Evolutionary conservation across 2,329 filamentous ascomycete species (phyloP), one percentile per base, ranked within the genome.

Genomic region (Albifimbria verrucaria): DNA sequence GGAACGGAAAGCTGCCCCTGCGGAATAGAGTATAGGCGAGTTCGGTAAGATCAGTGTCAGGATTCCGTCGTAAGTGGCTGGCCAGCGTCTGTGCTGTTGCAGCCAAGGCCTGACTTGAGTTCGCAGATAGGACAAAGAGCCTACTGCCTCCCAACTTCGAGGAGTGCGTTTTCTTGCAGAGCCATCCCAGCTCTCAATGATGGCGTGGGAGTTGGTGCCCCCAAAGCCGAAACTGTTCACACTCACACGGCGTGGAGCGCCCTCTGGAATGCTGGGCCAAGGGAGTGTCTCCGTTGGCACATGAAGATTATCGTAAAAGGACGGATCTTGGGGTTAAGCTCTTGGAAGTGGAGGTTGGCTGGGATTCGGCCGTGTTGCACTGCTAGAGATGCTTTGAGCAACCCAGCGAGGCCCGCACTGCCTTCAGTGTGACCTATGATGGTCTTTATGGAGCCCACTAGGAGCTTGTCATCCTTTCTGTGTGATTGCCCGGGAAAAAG

Each of bases 401-500:
- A 12, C 10, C 24, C 24, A 12, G 46, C 46, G 9, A 48, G 18
- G n/a, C 46, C 46, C 9, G 46, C 46, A 9, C 17, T 20, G 15
- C 24, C 25, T 26, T 48, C 46, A 20, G 46, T 26, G 46, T 48
- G 46, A 15, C 46, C 46, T 7, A 48, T n/a, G 12, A 48, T n/a
- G 17, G 46, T 28, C 25, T 48, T 48, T 7, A 48, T 22, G 25
- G 24, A 20, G 25, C 46, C 46, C 15, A 48, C 46, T 17, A 48
- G 46, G 10, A 10, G 25, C 3, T n/a, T 20, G 11, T 44, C 49
- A 20, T 52, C 18, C 3, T n/a, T n/a, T n/a, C n/a, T n/a, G n/a
- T n/a, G n/a, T n/a, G n/a, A 12, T 15, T 32, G 10, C 20, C 32
- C 43, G n/a, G 51, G 22, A 72, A 70, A 47, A 80, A 73, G 1